Evolutionary conservation across 352 stramenopile species (phyloP), one percentile per base, ranked within the genome.

Genomic region (Stramenopiles sp.): DNA sequence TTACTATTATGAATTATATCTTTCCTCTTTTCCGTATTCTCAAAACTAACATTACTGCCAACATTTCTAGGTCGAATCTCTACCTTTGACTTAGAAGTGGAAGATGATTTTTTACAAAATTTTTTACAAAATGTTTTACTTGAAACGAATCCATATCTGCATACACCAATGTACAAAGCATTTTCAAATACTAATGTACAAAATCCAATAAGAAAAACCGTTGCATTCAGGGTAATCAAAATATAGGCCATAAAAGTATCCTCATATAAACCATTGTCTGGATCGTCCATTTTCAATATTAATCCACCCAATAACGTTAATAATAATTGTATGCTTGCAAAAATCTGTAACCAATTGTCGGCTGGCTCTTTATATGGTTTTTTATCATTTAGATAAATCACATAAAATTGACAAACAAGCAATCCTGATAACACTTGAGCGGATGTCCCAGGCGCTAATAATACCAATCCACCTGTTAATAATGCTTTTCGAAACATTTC

Each of bases 201-300:
- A 13, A 53, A 13, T 13, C 38, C 38, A 53, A 53, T 53, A 53
- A 53, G 4, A 13, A 53, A 13, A 53, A 53, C 38, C 38, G 13
- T 53, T 53, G 13, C 38, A 53, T 53, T 53, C 13, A 53, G 4
- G 13, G 38, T 13, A 53, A 53, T 53, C 38, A 53, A 53, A 13
- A 53, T 13, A 13, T 53, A 53, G 4, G 38, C 13, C 38, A 53
- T 53, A 53, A 53, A 53, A 53, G 13, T 13, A 13, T 53, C 4
- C 65, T 76, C 65, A 20, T 76, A 76, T 1, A 13, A 31, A 13
- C 65, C 13, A 20, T 31, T 76, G 7, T 31, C 65, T 13, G 65
- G 65, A 33, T 76, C 65, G 13, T 76, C 65, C 65, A 76, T 33
- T 33, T 76, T 76, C 65, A 76, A 76, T 33, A 76, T 13, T 33